Evolutionary conservation across 2,329 filamentous ascomycete species (phyloP), one percentile per base, ranked within the genome.

Genomic region (Cordyceps tenuipes): DNA sequence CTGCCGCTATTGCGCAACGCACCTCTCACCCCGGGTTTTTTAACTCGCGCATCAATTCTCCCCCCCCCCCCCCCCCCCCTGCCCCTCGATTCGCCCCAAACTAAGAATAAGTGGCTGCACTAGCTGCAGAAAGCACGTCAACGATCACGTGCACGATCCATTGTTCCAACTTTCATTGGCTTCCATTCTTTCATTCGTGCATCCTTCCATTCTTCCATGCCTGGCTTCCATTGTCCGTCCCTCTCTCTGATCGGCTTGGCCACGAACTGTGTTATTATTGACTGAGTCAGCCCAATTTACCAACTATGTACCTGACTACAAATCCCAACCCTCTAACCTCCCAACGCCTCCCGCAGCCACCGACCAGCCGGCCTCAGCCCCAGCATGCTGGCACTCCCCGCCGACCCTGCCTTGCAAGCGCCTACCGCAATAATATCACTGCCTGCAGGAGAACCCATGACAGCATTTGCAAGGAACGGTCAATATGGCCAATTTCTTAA

Each of bases 371-470:
- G 15, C 29, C 6, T 29, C 44, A 47, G n/a, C n/a, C n/a, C n/a
- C n/a, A n/a, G 39, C 44, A 19, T 5, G 41, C 41, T 8, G 41
- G 41, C 17, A 15, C 41, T n/a, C 43, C 43, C 39, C 46, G 48
- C 52, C 48, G 57, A 53, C 39, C 29, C 41, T 5, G 26, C 23
- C 56, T 12, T 29, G 23, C 39, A 23, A 41, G 15, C 36, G 34
- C 51, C 19, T 57, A 36, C 48, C 47, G 56, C 47, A 51, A 53
- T 59, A 36, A 59, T 59, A 59, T 34, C 39, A 47, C 41, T 7
- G 6, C 5, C 49, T 6, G 6, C 5, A 29, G 19, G 26, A 23
- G 5, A 41, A 8, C 47, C 47, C 56, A 44, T 41, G 36, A 7
- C 26, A 29, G 7, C 5, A 29, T 29, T 29, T 29, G 29, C 29